Percentiles rank a stretch among this genome's conserved stretches.
phyloP scores from a whole-genome alignment of 2,329 filamentous ascomycete species.

The Fusarium secorum region DNA sequence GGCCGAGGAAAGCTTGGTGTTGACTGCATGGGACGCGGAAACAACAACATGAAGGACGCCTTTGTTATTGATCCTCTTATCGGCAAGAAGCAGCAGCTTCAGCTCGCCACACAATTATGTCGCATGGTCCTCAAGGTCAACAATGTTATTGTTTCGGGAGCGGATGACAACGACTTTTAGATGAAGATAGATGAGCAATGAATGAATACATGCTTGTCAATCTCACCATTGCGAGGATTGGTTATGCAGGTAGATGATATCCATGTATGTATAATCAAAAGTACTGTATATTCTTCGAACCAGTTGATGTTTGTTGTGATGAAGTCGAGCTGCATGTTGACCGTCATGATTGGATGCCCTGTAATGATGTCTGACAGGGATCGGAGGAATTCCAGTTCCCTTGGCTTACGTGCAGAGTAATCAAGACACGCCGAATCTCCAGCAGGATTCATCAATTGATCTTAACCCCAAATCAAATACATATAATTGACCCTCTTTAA shows the following conservation, averaged over 20 bases:
- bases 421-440: neutral
- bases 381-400: constrained; percentile 7
- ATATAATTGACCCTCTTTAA: too few species aligned
- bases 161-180: constrained; percentile 88
- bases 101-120: constrained; percentile 96
- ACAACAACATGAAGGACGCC: constrained; percentile 96
- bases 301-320: neutral
- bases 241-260: constrained; percentile 33
- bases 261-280: constrained; percentile 32
- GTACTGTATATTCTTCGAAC: constrained; percentile 7
- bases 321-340: neutral
- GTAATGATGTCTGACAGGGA: constrained; percentile 4
- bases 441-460: neutral
- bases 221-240: constrained; percentile 35
- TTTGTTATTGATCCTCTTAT: constrained; percentile 99
- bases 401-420: constrained; percentile 10
- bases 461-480: neutral
- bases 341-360: constrained; percentile 11
- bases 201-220: constrained; percentile 34
- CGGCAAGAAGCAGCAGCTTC: constrained; percentile 95
- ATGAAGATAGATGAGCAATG: constrained; percentile 35
- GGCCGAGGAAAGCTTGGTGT: constrained; percentile 77
- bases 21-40: constrained; percentile 96
- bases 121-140: constrained; percentile 98
- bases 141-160: constrained; percentile 91